Percentiles rank a stretch among this genome's conserved stretches.
Evolutionary conservation across 169 alveolate genomes (phyloP).

Genomic region (Cytauxzoon felis): DNA sequence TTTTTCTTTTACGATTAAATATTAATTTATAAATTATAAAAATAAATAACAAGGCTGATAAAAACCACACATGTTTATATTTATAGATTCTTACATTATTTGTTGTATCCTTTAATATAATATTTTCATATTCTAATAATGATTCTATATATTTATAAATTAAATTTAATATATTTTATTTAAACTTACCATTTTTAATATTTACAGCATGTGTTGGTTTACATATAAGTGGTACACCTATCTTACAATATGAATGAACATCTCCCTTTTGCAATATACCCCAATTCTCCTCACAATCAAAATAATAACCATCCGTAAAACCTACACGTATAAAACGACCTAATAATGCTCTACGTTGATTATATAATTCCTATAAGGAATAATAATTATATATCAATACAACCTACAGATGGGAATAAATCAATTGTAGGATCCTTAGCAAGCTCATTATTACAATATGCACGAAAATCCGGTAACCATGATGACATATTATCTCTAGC

Average conservation of each 20-base stretch:
- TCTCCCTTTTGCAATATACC: conserved; percentile 19
- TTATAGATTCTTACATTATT: background rate
- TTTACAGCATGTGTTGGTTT: background rate
- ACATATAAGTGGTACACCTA: conserved; percentile 46
- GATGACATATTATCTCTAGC: conserved; percentile 14
- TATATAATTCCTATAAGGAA: conserved; percentile 18
- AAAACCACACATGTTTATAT: too few relatives aligned
- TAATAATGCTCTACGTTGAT: conserved; percentile 3
- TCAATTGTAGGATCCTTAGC: background rate
- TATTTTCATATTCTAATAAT: too few relatives aligned
- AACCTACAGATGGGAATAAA: conserved; percentile 30
- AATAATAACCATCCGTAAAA: conserved; percentile 51
- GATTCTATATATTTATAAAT: too few relatives aligned
- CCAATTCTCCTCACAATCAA: conserved; percentile 57
- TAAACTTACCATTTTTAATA: too few relatives aligned
- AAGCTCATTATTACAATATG: conserved; percentile 12
- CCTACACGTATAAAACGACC: conserved; percentile 30
- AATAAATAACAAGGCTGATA: too few relatives aligned
- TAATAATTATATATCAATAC: background rate
- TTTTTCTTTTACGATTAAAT: background rate
- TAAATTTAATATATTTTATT: too few relatives aligned
- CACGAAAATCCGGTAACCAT: conserved; percentile 39
- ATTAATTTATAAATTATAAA: background rate
- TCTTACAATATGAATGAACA: conserved; percentile 24
- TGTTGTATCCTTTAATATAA: background rate